phyloP scores from a whole-genome alignment of 345 rosid genomes.

The Geranium rotundifolium region DNA sequence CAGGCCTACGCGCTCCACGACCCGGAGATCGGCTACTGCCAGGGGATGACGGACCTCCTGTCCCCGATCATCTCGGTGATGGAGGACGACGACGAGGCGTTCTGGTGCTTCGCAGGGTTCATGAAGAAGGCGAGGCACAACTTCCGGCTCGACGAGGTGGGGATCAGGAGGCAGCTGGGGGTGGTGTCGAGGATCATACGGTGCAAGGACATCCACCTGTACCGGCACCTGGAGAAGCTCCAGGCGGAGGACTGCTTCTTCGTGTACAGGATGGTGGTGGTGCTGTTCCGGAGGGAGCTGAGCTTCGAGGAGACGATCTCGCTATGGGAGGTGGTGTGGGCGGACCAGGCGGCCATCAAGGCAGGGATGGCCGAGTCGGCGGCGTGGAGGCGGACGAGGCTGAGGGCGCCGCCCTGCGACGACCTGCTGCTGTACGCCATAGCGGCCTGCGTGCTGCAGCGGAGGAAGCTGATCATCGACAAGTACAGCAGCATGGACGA shows the following conservation, averaged over 20 bases:
- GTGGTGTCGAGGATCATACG: slow-evolving; percentile 76
- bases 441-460: slow-evolving; percentile 89
- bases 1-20: slow-evolving; percentile 88
- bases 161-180: slow-evolving; percentile 72
- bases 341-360: slow-evolving; percentile 80
- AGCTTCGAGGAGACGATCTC: slow-evolving; percentile 76
- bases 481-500: slow-evolving; percentile 90
- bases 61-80: slow-evolving; percentile 67
- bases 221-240: slow-evolving; percentile 81
- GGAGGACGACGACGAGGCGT: slow-evolving; percentile 68
- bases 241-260: slow-evolving; percentile 89
- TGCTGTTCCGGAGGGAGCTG: slow-evolving; percentile 76
- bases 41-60: slow-evolving; percentile 94
- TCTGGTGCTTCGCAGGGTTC: slow-evolving; percentile 90
- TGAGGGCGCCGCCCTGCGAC: slow-evolving; percentile 80
- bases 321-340: slow-evolving; percentile 98
- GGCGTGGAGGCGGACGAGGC: slow-evolving; percentile 73
- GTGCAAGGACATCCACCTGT: slow-evolving; percentile 65
- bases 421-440: slow-evolving; percentile 88
- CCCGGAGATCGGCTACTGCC: slow-evolving; percentile 79
- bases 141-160: slow-evolving; percentile 89
- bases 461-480: slow-evolving; percentile 82
- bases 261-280: slow-evolving; percentile 95
- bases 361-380: slow-evolving; percentile 65
- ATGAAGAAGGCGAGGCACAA: slow-evolving; percentile 92